phyloP scores from a whole-genome alignment of 805 yeast species.

The Cyberlindnera americana region DNA sequence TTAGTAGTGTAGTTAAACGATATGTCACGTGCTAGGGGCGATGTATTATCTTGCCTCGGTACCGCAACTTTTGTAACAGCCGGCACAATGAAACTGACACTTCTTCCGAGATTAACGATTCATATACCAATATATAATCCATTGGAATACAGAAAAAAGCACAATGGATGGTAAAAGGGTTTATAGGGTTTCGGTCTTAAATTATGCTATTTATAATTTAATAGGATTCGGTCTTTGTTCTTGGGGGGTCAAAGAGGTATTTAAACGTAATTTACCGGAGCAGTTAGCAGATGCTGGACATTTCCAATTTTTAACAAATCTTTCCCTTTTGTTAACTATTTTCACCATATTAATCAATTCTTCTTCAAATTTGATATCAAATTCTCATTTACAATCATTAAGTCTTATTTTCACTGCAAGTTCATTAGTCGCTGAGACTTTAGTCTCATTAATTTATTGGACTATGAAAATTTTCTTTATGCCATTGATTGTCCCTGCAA shows the following conservation, averaged over 20 bases:
- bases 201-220: neutral
- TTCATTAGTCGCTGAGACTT: conserved; percentile 53
- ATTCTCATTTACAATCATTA: neutral
- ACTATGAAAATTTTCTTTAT: conserved; percentile 52
- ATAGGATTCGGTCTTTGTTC: conserved; percentile 4
- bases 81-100: no score
- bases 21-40: no score
- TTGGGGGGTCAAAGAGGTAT: conserved; percentile 3
- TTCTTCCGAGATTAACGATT: neutral
- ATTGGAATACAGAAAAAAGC: no score
- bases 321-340: conserved; percentile 49
- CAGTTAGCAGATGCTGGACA: conserved; percentile 56
- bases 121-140: no score
- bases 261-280: conserved; percentile 39
- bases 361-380: conserved; percentile 33
- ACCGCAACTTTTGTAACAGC: no score
- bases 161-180: neutral
- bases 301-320: conserved; percentile 67
- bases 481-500: conserved; percentile 41
- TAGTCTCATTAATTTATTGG: conserved; percentile 70
- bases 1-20: no score
- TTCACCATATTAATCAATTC: conserved; percentile 37
- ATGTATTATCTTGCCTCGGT: no score
- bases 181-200: neutral
- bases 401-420: conserved; percentile 37